Percentiles rank a stretch among this genome's conserved stretches.
These are phyloP conservation scores for Geotrichum histeridarum DNA, from an alignment of 1,139 yeast species.

Conservation along the genomic window DNA sequence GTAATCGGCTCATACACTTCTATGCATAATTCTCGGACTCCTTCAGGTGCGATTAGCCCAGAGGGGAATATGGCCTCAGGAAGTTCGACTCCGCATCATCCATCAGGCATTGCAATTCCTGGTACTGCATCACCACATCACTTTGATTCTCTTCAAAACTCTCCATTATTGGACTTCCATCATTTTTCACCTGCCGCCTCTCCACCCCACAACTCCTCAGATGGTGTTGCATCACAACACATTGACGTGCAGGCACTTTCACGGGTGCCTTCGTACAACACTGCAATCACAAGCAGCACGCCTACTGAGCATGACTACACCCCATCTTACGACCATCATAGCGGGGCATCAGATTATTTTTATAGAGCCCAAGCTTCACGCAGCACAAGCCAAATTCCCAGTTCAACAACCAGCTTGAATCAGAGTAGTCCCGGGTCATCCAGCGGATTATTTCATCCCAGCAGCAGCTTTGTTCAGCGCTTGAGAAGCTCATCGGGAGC, in stretches of 20 bases:
- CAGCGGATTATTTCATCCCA: too few relatives aligned
- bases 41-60: constrained; percentile 43
- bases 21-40: constrained; percentile 21
- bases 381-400: not conserved
- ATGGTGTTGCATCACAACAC: too few relatives aligned
- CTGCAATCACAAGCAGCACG: constrained; percentile 46
- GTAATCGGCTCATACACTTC: not conserved
- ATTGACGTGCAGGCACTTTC: constrained; percentile 40
- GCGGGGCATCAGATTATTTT: not conserved
- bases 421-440: not conserved
- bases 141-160: not conserved
- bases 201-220: not conserved
- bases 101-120: not conserved
- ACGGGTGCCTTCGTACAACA: constrained; percentile 75
- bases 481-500: too few relatives aligned
- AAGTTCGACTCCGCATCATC: too few relatives aligned
- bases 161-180: constrained; percentile 2
- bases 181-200: not conserved
- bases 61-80: too few relatives aligned
- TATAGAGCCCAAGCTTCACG: not conserved
- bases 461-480: too few relatives aligned
- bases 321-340: constrained; percentile 8
- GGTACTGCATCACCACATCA: not conserved
- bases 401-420: not conserved
- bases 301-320: constrained; percentile 24